Percentiles rank a stretch among this genome's conserved stretches.
Evolutionary conservation across 23 red algal genomes (phyloP).

Genomic region (Gracilaria vermiculophylla): DNA sequence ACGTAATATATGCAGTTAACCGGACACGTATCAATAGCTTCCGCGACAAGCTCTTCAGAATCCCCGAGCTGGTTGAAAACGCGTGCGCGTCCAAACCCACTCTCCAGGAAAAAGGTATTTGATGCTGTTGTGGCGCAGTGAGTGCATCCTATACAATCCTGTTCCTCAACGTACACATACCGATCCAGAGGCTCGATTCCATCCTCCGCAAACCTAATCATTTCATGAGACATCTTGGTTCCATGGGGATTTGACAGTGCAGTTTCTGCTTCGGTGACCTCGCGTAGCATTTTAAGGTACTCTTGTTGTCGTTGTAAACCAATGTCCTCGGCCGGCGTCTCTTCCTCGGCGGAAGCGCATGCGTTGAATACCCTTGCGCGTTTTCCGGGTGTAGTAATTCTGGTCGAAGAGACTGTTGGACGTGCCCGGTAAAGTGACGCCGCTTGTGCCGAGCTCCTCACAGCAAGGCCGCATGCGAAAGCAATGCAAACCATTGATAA

Average conservation of each 20-base stretch:
- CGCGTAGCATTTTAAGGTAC: slow-evolving; percentile 39
- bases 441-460: not conserved
- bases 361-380: not conserved
- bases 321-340: not conserved
- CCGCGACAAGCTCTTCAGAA: slow-evolving; percentile 30
- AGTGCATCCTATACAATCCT: slow-evolving; percentile 84
- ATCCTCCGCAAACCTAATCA: slow-evolving; percentile 49
- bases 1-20: slow-evolving; percentile 91
- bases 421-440: not conserved
- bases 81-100: slow-evolving; percentile 59
- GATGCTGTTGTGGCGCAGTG: slow-evolving; percentile 79
- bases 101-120: slow-evolving; percentile 79
- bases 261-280: slow-evolving; percentile 37
- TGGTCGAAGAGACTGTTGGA: not conserved
- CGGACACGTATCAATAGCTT: slow-evolving; percentile 79
- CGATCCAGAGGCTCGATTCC: slow-evolving; percentile 59
- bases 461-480: not conserved
- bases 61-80: slow-evolving; percentile 75
- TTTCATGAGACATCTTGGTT: slow-evolving; percentile 52
- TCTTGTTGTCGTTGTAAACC: not conserved
- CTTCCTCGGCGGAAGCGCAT: not conserved
- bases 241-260: slow-evolving; percentile 61
- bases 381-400: not conserved
- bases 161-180: slow-evolving; percentile 81
- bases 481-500: not conserved